Evolutionary conservation across 2,329 filamentous ascomycete genomes (phyloP), one percentile per base, ranked within the genome.

Genomic region (Aureobasidium zeae): DNA sequence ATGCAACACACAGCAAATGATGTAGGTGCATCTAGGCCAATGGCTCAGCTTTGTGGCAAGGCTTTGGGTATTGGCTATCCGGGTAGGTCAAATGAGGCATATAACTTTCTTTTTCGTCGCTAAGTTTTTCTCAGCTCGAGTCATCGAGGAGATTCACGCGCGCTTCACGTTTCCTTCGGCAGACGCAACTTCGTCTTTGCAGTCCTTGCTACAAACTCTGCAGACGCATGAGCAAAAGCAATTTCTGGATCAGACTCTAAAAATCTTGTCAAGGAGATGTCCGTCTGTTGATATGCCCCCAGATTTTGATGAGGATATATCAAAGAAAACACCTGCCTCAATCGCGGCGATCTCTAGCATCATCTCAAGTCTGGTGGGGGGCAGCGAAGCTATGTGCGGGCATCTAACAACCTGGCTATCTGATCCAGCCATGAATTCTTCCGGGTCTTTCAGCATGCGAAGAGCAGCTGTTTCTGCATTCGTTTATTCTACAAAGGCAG

Each of bases 41-140:
- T 51, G 5, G 61, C 65, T 29, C 66, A 70, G 33, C 52, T 79
- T 5, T 62, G 68, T 15, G 67, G 74, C 3, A 79, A 81, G 49
- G 70, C 76, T 1, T 64, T 89, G 47, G 79, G 74, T 21, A 61
- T 94, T 21, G 86, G 85, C 2, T 86, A 91, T 61, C 67, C 72
- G 42, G 81, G 85, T 83, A 68, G 57, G 46, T 33, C 12, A 15
- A 9, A 24, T 25, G 24, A n/a, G 13, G n/a, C n/a, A 19, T 20
- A 2, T 17, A 19, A 3, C 3, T 5, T 1, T 10, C 3, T 1
- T 9, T 12, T n/a, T n/a, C 4, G 3, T 7, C 17, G 21, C 31
- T 34, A 35, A 44, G 8, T 13, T 10, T 22, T 5, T 16, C 13
- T 8, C 17, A 44, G 45, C 25, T 13, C 45, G 38, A 26, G 32